Conservation (phyloP, 139 green algal species). For the Micromonas pusilla region DNA sequence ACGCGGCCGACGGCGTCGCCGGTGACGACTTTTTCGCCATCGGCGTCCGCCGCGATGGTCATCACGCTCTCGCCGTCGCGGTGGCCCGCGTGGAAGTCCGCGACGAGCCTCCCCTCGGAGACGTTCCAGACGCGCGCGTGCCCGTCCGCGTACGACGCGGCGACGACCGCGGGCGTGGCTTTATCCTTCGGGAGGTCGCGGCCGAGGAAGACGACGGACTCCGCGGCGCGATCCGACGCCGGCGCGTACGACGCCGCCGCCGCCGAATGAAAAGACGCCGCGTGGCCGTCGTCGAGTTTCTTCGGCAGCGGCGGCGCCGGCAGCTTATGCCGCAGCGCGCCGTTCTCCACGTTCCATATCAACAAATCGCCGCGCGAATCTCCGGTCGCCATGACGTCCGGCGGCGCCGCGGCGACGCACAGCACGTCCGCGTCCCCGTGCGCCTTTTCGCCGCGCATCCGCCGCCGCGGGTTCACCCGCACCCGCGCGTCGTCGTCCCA, state of each 20-base stretch:
- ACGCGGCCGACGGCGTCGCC: neutral
- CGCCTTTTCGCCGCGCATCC: constrained; percentile 14
- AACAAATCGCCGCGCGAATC: constrained; percentile 29
- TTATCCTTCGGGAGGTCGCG: neutral
- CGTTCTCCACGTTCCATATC: constrained; percentile 32
- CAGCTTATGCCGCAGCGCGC: constrained; percentile 21
- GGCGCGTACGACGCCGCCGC: no score
- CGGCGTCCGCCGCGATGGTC: neutral
- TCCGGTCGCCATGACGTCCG: constrained; percentile 21
- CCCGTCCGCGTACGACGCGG: neutral
- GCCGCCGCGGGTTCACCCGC: neutral
- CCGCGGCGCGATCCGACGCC: neutral
- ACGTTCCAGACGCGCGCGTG: constrained; percentile 5
- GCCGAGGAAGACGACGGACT: neutral
- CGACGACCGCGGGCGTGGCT: neutral
- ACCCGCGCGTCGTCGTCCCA: constrained; percentile 27
- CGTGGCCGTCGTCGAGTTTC: no score
- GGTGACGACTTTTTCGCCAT: neutral
- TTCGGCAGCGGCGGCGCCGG: neutral
- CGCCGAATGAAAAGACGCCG: no score
- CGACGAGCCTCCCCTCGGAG: neutral
- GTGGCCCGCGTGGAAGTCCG: neutral
- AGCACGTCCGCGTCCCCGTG: constrained; percentile 32
- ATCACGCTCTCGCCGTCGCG: neutral
- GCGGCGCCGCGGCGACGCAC: neutral